Percentiles rank a stretch among this genome's conserved stretches.
Conservation (phyloP, 1,284 basidiomycete species). For the Stygiomarasmius scandens region DNA sequence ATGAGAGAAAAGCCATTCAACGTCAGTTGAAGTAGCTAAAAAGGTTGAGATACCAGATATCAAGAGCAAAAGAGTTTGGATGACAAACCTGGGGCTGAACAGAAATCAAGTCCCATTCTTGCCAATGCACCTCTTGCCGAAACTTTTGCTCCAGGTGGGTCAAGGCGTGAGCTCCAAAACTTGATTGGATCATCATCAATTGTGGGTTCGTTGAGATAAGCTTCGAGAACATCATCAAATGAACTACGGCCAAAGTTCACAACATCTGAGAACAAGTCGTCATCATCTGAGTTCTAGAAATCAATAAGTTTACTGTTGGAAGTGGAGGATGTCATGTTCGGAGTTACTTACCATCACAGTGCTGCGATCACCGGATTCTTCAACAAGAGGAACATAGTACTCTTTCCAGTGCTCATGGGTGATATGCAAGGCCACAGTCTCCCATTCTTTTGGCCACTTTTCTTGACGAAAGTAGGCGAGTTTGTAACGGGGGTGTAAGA, state of each 20-base stretch:
- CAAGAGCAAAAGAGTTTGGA: too few relatives aligned
- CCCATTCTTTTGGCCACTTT: constrained; percentile 15
- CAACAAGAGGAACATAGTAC: constrained; percentile 5
- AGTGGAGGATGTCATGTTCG: too few relatives aligned
- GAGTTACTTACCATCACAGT: too few relatives aligned
- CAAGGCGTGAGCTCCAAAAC: background rate
- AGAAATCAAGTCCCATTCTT: too few relatives aligned
- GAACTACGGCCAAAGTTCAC: background rate
- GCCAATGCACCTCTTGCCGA: background rate
- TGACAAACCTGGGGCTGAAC: too few relatives aligned
- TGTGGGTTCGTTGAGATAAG: background rate
- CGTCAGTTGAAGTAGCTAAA: background rate
- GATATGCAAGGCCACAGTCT: constrained; percentile 5
- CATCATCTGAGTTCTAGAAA: too few relatives aligned
- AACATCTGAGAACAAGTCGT: background rate
- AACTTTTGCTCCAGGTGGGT: background rate
- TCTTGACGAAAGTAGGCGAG: constrained; percentile 13
- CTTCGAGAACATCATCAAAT: background rate
- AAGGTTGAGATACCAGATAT: too few relatives aligned
- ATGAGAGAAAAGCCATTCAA: background rate
- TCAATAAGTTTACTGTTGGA: too few relatives aligned
- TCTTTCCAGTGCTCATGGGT: constrained; percentile 7
- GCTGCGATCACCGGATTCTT: too few relatives aligned
- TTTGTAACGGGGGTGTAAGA: constrained; percentile 15
- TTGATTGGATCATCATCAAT: background rate